Evolutionary conservation across 179 eudicot genomes (phyloP), one percentile per base, ranked within the genome.

Genomic region (Beta corolliflora): DNA sequence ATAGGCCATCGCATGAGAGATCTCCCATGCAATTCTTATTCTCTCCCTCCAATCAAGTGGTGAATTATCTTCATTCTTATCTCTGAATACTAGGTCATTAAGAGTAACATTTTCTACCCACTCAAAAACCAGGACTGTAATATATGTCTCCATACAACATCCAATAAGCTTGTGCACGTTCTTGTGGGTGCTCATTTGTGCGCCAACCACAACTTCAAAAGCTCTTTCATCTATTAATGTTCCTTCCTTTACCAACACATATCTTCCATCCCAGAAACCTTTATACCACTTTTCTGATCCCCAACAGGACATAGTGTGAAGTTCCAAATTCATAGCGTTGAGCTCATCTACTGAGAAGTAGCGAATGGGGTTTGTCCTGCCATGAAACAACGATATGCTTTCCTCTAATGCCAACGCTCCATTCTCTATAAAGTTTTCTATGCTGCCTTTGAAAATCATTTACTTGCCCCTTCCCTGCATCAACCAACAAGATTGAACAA

Each of bases 271-370:
- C 75, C 75, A 71, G 31, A 71, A 71, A 46, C 75, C 75, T 71
- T 71, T 71, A 56, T 48, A 71, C 75, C 75, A 71, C 16, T n/a
- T 46, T n/a, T 48, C 56, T 46, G 25, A 48, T n/a, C n/a, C 75
- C 16, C 9, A 18, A 19, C 18, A 46, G 4, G 56, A 71, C 29
- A 71, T 71, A 18, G 16, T 2, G 11, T 63, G 75, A 46, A 14
- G 18, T 71, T 71, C 56, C 52, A 71, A n/a, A 21, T 48, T 71
- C 75, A 71, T 48, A 12, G 56, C 1, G 75, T 71, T 71, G 56
- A 71, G 75, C 56, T 71, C 75, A 48, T 46, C 75, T 19, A 71
- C 75, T 46, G 75, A 71, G 31, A 71, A 71, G 56, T 71, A 48
- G 29, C 75, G 56, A 6, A 71, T 71, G 75, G 75, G 75, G 16